Conservation (phyloP, 202 grass and related monocot species). For the Alloteropsis angusta region DNA sequence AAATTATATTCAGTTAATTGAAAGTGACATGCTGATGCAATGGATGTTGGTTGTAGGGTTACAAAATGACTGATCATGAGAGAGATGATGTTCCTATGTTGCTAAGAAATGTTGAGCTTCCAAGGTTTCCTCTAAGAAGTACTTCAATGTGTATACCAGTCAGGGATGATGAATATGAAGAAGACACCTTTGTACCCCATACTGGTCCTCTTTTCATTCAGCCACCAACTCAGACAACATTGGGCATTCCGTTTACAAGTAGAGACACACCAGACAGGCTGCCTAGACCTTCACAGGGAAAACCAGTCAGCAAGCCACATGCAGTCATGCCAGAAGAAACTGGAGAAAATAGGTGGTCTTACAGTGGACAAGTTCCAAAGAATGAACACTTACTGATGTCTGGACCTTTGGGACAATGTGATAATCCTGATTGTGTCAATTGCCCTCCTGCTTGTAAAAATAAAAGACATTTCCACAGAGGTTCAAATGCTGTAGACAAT, state of each 20-base stretch:
- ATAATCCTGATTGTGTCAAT: constrained; percentile 77
- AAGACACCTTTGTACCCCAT: constrained; percentile 44
- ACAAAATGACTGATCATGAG: constrained; percentile 59
- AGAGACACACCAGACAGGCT: constrained; percentile 40
- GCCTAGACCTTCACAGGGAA: constrained; percentile 27
- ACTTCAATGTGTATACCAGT: constrained; percentile 77
- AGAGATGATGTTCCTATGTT: constrained; percentile 67
- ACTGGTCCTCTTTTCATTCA: constrained; percentile 61
- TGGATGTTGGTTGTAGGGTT: constrained; percentile 22
- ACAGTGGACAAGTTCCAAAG: constrained; percentile 30
- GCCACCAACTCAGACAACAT: constrained; percentile 25
- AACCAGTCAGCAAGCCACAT: constrained; percentile 39
- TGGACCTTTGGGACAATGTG: constrained; percentile 77
- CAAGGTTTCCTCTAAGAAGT: constrained; percentile 59
- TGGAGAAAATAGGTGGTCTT: constrained; percentile 37
- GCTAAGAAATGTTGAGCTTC: constrained; percentile 52
- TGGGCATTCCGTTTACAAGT: constrained; percentile 26
- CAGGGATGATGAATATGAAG: constrained; percentile 39
- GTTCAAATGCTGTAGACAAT: constrained; percentile 44
- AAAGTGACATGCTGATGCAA: neutral
- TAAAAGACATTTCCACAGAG: constrained; percentile 41
- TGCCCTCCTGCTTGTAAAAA: constrained; percentile 85
- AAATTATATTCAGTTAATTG: neutral
- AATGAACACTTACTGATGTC: constrained; percentile 89
- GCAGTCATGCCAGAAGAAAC: constrained; percentile 51